Evolutionary conservation across 768 basidiomycete species (phyloP).

Genomic region (Collybiopsis luxurians): DNA sequence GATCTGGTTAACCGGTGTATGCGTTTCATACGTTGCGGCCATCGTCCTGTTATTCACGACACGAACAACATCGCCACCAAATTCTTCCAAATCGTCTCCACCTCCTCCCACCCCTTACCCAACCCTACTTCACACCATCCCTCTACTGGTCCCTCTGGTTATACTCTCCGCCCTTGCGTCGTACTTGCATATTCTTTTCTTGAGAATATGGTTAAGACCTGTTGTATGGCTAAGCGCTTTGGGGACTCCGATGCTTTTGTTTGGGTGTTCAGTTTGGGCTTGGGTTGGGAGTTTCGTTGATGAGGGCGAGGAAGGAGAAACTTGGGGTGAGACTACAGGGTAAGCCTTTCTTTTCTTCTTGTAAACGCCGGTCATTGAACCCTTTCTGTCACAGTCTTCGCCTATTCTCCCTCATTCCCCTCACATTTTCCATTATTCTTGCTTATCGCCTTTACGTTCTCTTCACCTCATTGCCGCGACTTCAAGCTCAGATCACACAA

Average conservation of each 20-base stretch:
- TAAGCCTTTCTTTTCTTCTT: slow-evolving; percentile 31
- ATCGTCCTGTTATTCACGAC: slow-evolving; percentile 65
- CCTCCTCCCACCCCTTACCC: slow-evolving; percentile 37
- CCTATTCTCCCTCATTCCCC: slow-evolving; percentile 73
- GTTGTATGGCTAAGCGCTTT: slow-evolving; percentile 77
- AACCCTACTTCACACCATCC: slow-evolving; percentile 74
- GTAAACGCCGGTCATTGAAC: slow-evolving; percentile 13
- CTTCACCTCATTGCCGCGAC: neutral
- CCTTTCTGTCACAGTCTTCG: slow-evolving; percentile 62
- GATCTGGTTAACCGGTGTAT: slow-evolving; percentile 55
- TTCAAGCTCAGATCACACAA: neutral
- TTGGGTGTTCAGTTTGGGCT: slow-evolving; percentile 77
- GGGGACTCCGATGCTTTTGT: slow-evolving; percentile 70
- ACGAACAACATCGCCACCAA: slow-evolving; percentile 33
- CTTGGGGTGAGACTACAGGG: slow-evolving; percentile 73
- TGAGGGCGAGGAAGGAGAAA: slow-evolving; percentile 19
- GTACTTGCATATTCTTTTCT: slow-evolving; percentile 71
- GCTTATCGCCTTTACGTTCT: slow-evolving; percentile 52
- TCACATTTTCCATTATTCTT: slow-evolving; percentile 63
- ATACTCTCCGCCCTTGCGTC: slow-evolving; percentile 67
- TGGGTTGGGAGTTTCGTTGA: slow-evolving; percentile 69
- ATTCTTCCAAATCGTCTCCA: slow-evolving; percentile 32
- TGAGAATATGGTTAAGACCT: slow-evolving; percentile 70
- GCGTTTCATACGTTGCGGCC: slow-evolving; percentile 59
- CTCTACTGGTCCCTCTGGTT: slow-evolving; percentile 70